Percentiles rank a stretch among this genome's conserved stretches.
phyloP scores from a whole-genome alignment of 352 stramenopile species.

The Phytophthora pistaciae region DNA sequence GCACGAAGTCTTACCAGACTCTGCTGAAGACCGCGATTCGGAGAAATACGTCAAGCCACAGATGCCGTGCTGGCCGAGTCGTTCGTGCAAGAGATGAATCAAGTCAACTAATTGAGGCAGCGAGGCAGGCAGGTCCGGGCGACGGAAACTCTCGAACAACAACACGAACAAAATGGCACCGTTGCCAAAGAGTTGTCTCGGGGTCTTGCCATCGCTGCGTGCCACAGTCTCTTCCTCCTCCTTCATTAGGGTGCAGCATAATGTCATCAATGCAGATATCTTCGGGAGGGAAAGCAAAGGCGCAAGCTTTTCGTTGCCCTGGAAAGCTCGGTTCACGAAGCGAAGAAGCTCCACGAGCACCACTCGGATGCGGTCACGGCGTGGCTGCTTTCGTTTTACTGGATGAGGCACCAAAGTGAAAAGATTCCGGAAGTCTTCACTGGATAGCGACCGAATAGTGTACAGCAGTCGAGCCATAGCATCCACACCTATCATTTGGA shows the following conservation, averaged over 20 bases:
- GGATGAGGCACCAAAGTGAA: conserved; percentile 39
- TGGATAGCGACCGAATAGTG: conserved; percentile 43
- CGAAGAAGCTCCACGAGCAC: conserved; percentile 53
- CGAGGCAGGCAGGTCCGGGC: conserved; percentile 2
- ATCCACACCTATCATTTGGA: conserved; percentile 38
- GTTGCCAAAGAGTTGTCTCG: conserved; percentile 58
- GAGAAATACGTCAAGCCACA: conserved; percentile 50
- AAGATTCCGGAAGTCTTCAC: conserved; percentile 43
- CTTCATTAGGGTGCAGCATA: conserved; percentile 71
- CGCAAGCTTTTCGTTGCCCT: conserved; percentile 5
- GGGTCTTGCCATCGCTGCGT: conserved; percentile 52
- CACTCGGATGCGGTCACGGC: conserved; percentile 54
- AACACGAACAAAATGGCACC: conserved; percentile 62
- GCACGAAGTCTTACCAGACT: conserved; percentile 25
- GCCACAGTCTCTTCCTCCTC: conserved; percentile 67
- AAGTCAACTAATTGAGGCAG: conserved; percentile 24
- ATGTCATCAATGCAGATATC: conserved; percentile 44
- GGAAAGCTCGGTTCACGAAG: conserved; percentile 44
- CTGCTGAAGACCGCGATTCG: conserved; percentile 9
- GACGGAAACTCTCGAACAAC: conserved; percentile 41
- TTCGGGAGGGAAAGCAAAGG: conserved; percentile 33
- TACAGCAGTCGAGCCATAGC: conserved; percentile 44
- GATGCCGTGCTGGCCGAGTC: conserved; percentile 57
- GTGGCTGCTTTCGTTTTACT: conserved; percentile 56
- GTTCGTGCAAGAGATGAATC: conserved; percentile 52